Percentiles rank a stretch among this genome's conserved stretches.
phyloP scores from a whole-genome alignment of 495 filamentous ascomycete genomes.

The Xylaria flabelliformis region DNA sequence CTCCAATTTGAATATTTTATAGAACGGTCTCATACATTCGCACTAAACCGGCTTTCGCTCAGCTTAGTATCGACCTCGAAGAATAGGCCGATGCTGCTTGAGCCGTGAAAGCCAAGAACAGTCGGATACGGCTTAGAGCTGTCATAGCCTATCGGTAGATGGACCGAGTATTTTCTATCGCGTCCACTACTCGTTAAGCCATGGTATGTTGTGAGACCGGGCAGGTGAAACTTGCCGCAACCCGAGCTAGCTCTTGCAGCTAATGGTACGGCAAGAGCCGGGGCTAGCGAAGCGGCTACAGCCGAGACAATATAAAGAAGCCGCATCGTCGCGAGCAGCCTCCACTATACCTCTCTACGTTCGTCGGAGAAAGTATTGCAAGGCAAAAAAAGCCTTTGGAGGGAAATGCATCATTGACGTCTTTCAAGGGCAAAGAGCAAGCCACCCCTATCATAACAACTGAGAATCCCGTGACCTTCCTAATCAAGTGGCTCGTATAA shows the following conservation, averaged over 20 bases:
- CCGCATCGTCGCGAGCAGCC: slow-evolving; percentile 26
- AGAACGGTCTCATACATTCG: slow-evolving; percentile 26
- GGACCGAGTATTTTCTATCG: slow-evolving; percentile 37
- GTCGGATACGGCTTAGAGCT: slow-evolving; percentile 35
- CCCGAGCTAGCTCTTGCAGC: slow-evolving; percentile 29
- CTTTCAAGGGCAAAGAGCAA: neutral
- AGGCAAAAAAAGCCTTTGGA: slow-evolving; percentile 8
- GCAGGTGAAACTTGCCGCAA: slow-evolving; percentile 34
- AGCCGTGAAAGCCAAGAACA: slow-evolving; percentile 42
- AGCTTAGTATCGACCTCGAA: slow-evolving; percentile 42
- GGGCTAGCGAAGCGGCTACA: slow-evolving; percentile 18
- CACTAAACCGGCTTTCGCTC: slow-evolving; percentile 36
- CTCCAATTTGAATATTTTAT: neutral
- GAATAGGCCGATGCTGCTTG: slow-evolving; percentile 40
- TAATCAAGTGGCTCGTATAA: slow-evolving; percentile 10
- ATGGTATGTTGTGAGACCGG: slow-evolving; percentile 33
- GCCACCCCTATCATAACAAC: neutral
- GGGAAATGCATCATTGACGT: neutral
- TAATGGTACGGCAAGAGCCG: slow-evolving; percentile 15
- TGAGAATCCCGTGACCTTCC: slow-evolving; percentile 13
- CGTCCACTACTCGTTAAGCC: slow-evolving; percentile 38
- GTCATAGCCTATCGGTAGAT: slow-evolving; percentile 36
- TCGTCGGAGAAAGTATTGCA: neutral
- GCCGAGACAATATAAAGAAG: slow-evolving; percentile 21
- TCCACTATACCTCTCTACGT: neutral